Percentiles rank a stretch among this genome's conserved stretches.
Conservation (phyloP, 2,329 filamentous ascomycete genomes). For the Cyphellophora attinorum region DNA sequence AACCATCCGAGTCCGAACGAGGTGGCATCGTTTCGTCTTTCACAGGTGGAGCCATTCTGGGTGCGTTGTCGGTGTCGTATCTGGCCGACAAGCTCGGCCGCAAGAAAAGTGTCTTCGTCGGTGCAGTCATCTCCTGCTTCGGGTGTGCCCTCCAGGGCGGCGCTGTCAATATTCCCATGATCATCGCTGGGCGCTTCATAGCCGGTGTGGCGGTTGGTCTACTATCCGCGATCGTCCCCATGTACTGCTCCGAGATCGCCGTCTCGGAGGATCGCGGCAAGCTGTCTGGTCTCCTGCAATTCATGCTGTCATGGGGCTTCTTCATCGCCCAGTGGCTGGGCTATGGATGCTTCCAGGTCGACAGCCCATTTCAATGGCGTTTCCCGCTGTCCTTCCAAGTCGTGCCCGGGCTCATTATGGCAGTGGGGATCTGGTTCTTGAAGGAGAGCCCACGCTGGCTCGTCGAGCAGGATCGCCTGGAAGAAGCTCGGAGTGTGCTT, state of each 20-base stretch:
- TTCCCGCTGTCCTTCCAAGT: slow-evolving; percentile 27
- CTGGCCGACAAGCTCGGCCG: slow-evolving; percentile 5
- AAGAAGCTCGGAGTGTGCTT: slow-evolving; percentile 26
- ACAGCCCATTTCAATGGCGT: slow-evolving; percentile 22
- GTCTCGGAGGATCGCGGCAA: slow-evolving; percentile 28
- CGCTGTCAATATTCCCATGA: slow-evolving; percentile 29
- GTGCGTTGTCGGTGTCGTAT: slow-evolving; percentile 2
- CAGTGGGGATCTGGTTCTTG: slow-evolving; percentile 21
- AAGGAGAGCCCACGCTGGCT: slow-evolving; percentile 26
- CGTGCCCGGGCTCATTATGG: slow-evolving; percentile 20
- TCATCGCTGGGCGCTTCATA: slow-evolving; percentile 41
- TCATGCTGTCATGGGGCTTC: slow-evolving; percentile 35
- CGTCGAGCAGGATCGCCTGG: slow-evolving; percentile 27
- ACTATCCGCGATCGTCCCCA: slow-evolving; percentile 36
- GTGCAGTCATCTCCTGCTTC: slow-evolving; percentile 1
- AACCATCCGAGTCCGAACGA: slow-evolving; percentile 14
- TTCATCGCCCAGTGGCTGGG: slow-evolving; percentile 27
- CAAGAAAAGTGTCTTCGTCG: slow-evolving; percentile 5
- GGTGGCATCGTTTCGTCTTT: slow-evolving; percentile 29
- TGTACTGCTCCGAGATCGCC: slow-evolving; percentile 36
- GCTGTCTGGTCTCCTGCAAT: slow-evolving; percentile 32
- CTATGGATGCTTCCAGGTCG: slow-evolving; percentile 21
- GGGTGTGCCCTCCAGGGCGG: slow-evolving; percentile 27
- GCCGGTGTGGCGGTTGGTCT: slow-evolving; percentile 40
- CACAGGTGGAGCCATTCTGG: slow-evolving; percentile 24